Evolutionary conservation across 768 basidiomycete genomes (phyloP).

Genomic region (Xerocomellus chrysenteron): DNA sequence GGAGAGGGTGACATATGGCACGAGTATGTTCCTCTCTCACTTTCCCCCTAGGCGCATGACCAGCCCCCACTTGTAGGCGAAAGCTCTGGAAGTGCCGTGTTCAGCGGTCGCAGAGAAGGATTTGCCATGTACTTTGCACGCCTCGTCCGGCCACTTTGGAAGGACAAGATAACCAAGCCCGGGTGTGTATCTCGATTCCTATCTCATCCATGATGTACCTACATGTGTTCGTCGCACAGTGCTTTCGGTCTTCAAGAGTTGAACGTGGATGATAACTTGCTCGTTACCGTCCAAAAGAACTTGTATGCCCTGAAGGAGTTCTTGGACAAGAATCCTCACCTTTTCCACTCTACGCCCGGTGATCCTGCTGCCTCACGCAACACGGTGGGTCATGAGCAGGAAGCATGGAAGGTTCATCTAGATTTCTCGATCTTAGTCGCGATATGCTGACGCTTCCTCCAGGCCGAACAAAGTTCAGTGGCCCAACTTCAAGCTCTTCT

Average conservation of each 20-base stretch:
- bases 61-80: constrained; percentile 44
- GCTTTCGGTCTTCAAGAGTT: constrained; percentile 51
- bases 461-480: constrained; percentile 86
- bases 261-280: constrained; percentile 57
- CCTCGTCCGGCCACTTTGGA: constrained; percentile 86
- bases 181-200: constrained; percentile 42
- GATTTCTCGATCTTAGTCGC: neutral
- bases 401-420: constrained; percentile 77
- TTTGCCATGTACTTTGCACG: constrained; percentile 85
- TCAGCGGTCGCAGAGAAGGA: constrained; percentile 87
- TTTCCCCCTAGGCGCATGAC: neutral
- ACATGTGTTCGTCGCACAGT: constrained; percentile 29
- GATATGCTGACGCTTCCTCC: constrained; percentile 14
- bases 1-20: constrained; percentile 74
- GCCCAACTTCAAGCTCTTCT: constrained; percentile 73
- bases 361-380: constrained; percentile 59
- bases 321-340: constrained; percentile 75
- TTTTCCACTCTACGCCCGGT: constrained; percentile 80
- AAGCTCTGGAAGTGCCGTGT: constrained; percentile 69
- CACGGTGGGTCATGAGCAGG: constrained; percentile 66
- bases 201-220: neutral
- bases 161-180: constrained; percentile 64
- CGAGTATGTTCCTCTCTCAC: constrained; percentile 43
- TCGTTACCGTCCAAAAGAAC: constrained; percentile 78
- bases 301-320: constrained; percentile 74